A percentile compares a stretch with the other conserved stretches of the same genome.
Conservation (phyloP, 257 asterid genomes). For the Przewalskia tangutica region DNA sequence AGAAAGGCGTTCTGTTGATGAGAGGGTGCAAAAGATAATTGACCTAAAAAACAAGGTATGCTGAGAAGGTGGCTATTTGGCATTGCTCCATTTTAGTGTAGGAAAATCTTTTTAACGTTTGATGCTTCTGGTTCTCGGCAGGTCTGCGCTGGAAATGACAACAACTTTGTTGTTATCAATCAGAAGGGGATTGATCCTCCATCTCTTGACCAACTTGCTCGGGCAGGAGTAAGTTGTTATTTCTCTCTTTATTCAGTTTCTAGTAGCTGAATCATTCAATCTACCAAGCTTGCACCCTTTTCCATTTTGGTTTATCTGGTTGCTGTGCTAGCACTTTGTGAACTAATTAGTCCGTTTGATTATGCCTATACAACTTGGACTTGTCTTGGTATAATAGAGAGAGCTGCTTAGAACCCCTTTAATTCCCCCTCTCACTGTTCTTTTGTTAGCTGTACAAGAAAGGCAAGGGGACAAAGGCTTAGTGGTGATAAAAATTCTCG, state of each 20-base stretch:
- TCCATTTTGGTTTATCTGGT: background rate
- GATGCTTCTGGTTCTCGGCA: constrained; percentile 19
- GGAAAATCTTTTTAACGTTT: background rate
- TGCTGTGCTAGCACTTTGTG: background rate
- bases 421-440: background rate
- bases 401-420: background rate
- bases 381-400: background rate
- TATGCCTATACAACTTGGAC: background rate
- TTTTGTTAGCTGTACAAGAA: background rate
- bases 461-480: background rate
- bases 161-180: constrained; percentile 72
- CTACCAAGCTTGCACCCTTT: background rate
- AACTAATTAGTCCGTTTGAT: background rate
- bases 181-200: constrained; percentile 99
- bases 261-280: background rate
- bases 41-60: constrained; percentile 79
- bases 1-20: constrained; percentile 92
- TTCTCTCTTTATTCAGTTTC: background rate
- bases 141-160: constrained; percentile 64
- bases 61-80: background rate
- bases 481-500: background rate
- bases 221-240: constrained; percentile 73
- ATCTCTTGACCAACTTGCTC: constrained; percentile 81
- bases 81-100: background rate
- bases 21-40: constrained; percentile 78